A percentile compares a stretch with the other conserved stretches of the same genome.
These are phyloP conservation scores for Diaporthe citriasiana DNA, from an alignment of 2,329 filamentous ascomycete genomes.

Conservation along the genomic window DNA sequence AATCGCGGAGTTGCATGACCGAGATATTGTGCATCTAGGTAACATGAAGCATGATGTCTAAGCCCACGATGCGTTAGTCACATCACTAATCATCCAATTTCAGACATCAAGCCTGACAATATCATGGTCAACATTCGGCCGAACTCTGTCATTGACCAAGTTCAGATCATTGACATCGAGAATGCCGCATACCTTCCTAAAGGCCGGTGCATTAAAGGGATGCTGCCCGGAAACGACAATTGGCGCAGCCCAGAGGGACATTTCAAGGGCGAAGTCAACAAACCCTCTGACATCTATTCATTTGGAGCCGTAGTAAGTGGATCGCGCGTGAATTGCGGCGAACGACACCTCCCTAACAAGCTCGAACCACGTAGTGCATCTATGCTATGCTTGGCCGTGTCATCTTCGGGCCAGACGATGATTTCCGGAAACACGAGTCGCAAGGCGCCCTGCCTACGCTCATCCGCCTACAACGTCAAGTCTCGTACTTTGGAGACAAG, in stretches of 20 bases:
- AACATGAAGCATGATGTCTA: neutral
- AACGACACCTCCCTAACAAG: neutral
- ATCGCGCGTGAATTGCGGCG: no score
- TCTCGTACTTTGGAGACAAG: constrained; percentile 1
- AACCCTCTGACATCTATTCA: constrained; percentile 1
- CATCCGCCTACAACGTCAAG: constrained; percentile 6
- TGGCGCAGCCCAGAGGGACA: constrained; percentile 19
- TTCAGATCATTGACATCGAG: neutral
- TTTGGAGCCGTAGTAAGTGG: constrained; percentile 8
- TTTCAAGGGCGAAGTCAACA: constrained; percentile 16
- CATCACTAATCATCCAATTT: neutral
- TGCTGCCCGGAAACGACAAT: constrained; percentile 4
- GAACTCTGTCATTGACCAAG: neutral
- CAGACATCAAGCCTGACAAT: constrained; percentile 15
- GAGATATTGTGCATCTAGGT: constrained; percentile 11
- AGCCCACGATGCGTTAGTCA: neutral
- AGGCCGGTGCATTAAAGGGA: constrained; percentile 9
- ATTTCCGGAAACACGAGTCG: neutral
- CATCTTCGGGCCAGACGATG: constrained; percentile 9
- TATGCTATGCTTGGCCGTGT: constrained; percentile 4
- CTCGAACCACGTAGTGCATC: neutral
- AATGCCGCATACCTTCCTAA: neutral
- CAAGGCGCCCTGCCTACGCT: neutral
- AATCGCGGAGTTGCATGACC: constrained; percentile 9
- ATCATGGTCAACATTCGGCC: neutral